Evolutionary conservation across 1,284 basidiomycete species (phyloP).

Genomic region (Trametes pubescens): DNA sequence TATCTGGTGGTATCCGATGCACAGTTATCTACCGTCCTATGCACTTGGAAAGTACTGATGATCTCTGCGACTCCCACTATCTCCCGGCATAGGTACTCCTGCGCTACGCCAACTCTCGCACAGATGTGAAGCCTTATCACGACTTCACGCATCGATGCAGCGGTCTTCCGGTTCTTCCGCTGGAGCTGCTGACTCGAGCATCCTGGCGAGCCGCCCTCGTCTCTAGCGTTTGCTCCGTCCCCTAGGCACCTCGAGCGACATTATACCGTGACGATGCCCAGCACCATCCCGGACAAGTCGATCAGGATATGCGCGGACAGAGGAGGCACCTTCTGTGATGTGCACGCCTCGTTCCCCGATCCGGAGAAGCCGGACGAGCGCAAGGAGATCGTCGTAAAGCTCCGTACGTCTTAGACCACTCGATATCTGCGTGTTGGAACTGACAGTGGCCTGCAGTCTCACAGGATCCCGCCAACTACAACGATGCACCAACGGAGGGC

Average conservation of each 20-base stretch:
- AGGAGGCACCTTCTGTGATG: constrained; percentile 85
- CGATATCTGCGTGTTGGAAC: neutral
- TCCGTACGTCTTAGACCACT: constrained; percentile 57
- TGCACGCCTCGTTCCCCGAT: constrained; percentile 83
- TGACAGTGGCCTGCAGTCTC: constrained; percentile 62
- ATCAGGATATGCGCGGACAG: constrained; percentile 64
- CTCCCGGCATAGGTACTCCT: too few species aligned
- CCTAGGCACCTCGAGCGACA: too few species aligned
- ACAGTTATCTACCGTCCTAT: too few species aligned
- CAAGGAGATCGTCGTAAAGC: constrained; percentile 83
- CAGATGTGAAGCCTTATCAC: too few species aligned
- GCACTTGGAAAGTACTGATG: too few species aligned
- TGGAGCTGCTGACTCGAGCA: neutral
- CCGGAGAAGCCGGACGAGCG: constrained; percentile 63
- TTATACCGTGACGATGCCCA: constrained; percentile 2
- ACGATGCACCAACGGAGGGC: constrained; percentile 94
- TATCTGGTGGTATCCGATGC: too few species aligned
- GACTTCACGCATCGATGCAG: too few species aligned
- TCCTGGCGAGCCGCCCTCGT: neutral
- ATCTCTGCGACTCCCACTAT: too few species aligned
- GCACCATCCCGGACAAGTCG: constrained; percentile 63
- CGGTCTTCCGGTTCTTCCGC: neutral
- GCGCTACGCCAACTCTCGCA: too few species aligned
- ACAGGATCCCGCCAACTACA: constrained; percentile 87
- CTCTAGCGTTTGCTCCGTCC: neutral